Evolutionary conservation across 352 stramenopile genomes (phyloP), one percentile per base, ranked within the genome.

Genomic region (Phytophthora sansomeana): DNA sequence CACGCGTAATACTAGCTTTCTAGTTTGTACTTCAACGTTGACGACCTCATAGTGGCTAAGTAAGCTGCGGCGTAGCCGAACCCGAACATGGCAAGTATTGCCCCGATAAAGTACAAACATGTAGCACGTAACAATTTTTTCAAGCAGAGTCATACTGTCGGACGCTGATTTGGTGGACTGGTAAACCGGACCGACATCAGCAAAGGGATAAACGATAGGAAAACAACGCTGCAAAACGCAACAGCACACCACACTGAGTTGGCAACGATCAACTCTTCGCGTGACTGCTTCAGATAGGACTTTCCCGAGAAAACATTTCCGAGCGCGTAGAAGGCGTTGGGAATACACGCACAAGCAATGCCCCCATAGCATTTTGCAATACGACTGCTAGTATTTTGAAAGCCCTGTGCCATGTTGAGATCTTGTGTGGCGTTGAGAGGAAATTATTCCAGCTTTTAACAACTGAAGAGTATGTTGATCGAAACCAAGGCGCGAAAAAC

Each of bases 241-340:
- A 69, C 43, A 13, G 16, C 33, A 33, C 24, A 24, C 46, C 47
- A 69, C 1, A 58, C 41, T 1, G 46, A 48, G 17, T 64, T 69
- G 11, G 61, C 46, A 6, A 64, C 29, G 0, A 69, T 50, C 5
- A 69, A 9, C 13, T 64, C 61, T 8, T 7, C 14, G 13, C 44
- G 29, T 5, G 61, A 64, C 6, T 69, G 61, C 4, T 54, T n/a
- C 2, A 24, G n/a, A 17, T 53, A 58, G 4, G 26, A 36, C 53
- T 58, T 69, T 5, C 61, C 53, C 2, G 36, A 58, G 33, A 63
- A 69, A 42, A 69, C 35, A 21, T 69, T 63, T 2, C 61, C 61
- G n/a, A 63, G 8, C 11, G 61, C 24, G 3, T 42, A 64, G 16
- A 24, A 58, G 0, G 53, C 53, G 17, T 48, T 64, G 0, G 53